Evolutionary conservation across 306 rosid genomes (phyloP), one percentile per base, ranked within the genome.

Genomic region (Cicer chorassanicum): DNA sequence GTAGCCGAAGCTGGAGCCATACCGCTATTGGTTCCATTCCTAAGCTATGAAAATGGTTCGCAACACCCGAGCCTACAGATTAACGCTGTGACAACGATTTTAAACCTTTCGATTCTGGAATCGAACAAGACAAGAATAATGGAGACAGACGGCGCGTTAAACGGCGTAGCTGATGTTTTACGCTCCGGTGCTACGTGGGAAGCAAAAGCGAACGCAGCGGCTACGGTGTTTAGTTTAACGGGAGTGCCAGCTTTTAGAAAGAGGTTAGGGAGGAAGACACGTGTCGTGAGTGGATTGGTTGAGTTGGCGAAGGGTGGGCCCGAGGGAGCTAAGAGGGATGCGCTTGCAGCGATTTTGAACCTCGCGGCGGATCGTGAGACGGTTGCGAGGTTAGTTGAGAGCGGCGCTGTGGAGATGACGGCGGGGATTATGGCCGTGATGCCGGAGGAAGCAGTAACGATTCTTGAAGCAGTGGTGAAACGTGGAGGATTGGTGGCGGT

Each of bases 181-280:
- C 79, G 83, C 0, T 49, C 81, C 0, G 98, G 98, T 0, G 88
- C 88, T 64, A 85, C 93, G 18, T 95, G 99, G 99, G 99, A 95
- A 49, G 96, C 99, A 4, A 95, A 88, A 46, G 96, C 93, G 0
- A 95, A 95, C n/a, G 98, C 98, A 3, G 98, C 97, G 0, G 98
- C 99, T 0, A 85, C 97, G 19, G 83, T 95, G 45, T 95, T 90
- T 68, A 89, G 97, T 43, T 75, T 95, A 7, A 81, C 97, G 0
- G 85, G 86, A 1, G 89, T 82, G 50, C 81, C 79, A 0, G 65
- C 78, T 4, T 85, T 78, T 51, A 79, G 96, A 24, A 88, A 87
- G 72, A 83, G 72, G 50, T 73, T 95, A 0, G 99, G 96, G n/a
- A 90, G 87, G 77, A 92, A 88, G 88, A 34, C 81, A 56, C 87